These are phyloP conservation scores for Oleoguttula mirabilis DNA, from an alignment of 495 filamentous ascomycete genomes.

Conservation along the genomic window DNA sequence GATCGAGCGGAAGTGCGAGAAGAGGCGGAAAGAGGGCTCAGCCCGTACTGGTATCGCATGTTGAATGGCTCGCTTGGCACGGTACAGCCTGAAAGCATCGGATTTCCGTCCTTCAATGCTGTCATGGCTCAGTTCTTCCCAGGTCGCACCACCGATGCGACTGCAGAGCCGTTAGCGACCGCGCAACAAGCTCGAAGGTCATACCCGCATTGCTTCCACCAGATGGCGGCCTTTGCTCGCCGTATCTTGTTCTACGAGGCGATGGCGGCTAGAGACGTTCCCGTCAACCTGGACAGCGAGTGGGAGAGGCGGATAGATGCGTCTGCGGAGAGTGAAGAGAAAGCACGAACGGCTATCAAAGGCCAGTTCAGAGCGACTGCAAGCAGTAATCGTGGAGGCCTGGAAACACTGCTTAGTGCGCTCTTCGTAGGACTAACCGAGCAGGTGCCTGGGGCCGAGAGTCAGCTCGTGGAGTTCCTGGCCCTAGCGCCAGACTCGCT, in stretches of 20 bases:
- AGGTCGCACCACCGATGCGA: not conserved
- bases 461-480: constrained; percentile 14
- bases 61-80: constrained; percentile 38
- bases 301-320: constrained; percentile 75
- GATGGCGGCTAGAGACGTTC: constrained; percentile 37
- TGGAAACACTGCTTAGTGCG: constrained; percentile 22
- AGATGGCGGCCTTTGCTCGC: constrained; percentile 28
- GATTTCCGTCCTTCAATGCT: constrained; percentile 27
- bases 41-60: constrained; percentile 66
- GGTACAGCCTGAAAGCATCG: constrained; percentile 28
- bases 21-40: constrained; percentile 79
- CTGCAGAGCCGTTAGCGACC: constrained; percentile 3
- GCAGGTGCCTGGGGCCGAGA: not conserved
- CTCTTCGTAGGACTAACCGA: constrained; percentile 18
- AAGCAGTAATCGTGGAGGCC: not conserved
- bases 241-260: constrained; percentile 64
- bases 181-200: not conserved
- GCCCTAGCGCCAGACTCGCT: constrained; percentile 12
- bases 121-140: constrained; percentile 16
- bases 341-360: constrained; percentile 46
- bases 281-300: constrained; percentile 53
- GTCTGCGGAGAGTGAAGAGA: constrained; percentile 50
- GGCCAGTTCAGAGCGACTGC: constrained; percentile 3
- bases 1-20: constrained; percentile 74
- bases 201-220: constrained; percentile 2